phyloP scores from a whole-genome alignment of 2,329 filamentous ascomycete species.

The Biscogniauxia marginata region DNA sequence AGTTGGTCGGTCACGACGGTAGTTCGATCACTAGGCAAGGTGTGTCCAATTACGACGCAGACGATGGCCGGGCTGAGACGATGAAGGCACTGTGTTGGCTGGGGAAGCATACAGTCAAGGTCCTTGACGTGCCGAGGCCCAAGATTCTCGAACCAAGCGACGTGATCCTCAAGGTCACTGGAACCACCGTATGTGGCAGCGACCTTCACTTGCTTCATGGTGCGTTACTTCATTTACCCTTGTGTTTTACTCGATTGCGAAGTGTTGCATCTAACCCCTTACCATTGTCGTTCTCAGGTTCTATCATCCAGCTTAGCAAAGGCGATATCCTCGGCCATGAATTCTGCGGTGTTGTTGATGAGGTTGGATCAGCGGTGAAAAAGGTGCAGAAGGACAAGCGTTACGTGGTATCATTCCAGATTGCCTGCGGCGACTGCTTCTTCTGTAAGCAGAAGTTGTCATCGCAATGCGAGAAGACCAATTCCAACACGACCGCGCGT shows the following conservation, averaged over 20 bases:
- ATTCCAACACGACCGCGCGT: slow-evolving; percentile 67
- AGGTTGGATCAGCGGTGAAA: slow-evolving; percentile 53
- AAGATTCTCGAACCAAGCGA: slow-evolving; percentile 71
- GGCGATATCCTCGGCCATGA: slow-evolving; percentile 68
- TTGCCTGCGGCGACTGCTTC: slow-evolving; percentile 70
- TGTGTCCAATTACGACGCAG: slow-evolving; percentile 56
- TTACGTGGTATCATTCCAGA: slow-evolving; percentile 85
- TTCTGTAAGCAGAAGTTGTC: slow-evolving; percentile 78
- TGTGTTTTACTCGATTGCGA: neutral
- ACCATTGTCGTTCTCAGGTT: slow-evolving; percentile 20
- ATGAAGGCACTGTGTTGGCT: slow-evolving; percentile 85
- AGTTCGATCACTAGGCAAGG: slow-evolving; percentile 68
- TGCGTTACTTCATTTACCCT: slow-evolving; percentile 10
- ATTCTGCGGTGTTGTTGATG: slow-evolving; percentile 56
- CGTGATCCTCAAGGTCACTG: slow-evolving; percentile 76
- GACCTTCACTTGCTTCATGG: slow-evolving; percentile 59
- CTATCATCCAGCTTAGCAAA: slow-evolving; percentile 57
- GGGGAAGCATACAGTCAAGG: slow-evolving; percentile 74
- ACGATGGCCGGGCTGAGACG: slow-evolving; percentile 51
- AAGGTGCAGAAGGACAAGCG: slow-evolving; percentile 60
- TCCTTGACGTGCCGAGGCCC: slow-evolving; percentile 68
- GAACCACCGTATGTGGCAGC: slow-evolving; percentile 58
- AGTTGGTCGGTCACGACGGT: slow-evolving; percentile 64
- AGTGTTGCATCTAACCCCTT: slow-evolving; percentile 1
- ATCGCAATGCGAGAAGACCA: slow-evolving; percentile 78